Conservation (phyloP, 2,329 filamentous ascomycete species). For the Trichoderma lentiforme region DNA sequence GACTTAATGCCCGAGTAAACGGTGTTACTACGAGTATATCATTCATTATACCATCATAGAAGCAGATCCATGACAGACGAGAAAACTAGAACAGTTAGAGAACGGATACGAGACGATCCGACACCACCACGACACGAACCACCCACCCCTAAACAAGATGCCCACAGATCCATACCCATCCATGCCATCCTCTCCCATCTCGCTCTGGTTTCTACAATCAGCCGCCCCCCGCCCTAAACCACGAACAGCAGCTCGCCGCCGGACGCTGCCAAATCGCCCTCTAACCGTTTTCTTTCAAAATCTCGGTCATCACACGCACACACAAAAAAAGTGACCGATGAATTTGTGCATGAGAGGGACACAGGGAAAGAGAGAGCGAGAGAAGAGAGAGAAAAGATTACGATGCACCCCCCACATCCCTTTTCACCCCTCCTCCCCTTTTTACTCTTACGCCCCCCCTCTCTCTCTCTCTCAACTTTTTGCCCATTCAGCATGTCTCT, state of each 20-base stretch:
- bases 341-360: too few species aligned
- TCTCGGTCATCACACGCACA: neutral
- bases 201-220: neutral
- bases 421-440: neutral
- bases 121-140: neutral
- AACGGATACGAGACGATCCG: neutral
- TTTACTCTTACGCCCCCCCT: neutral
- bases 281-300: constrained; percentile 6
- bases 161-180: neutral
- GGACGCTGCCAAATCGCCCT: neutral
- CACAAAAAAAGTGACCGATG: neutral
- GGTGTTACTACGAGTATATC: too few species aligned
- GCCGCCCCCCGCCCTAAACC: neutral
- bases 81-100: neutral
- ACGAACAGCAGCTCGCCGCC: neutral
- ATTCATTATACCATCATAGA: neutral
- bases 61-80: neutral
- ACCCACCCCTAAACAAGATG: neutral
- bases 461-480: neutral
- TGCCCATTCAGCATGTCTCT: neutral
- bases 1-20: too few species aligned
- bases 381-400: neutral
- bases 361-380: neutral
- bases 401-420: neutral
- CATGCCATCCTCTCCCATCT: neutral